These are phyloP conservation scores for Brassica juncea DNA, from an alignment of 345 rosid species.

Conservation along the genomic window DNA sequence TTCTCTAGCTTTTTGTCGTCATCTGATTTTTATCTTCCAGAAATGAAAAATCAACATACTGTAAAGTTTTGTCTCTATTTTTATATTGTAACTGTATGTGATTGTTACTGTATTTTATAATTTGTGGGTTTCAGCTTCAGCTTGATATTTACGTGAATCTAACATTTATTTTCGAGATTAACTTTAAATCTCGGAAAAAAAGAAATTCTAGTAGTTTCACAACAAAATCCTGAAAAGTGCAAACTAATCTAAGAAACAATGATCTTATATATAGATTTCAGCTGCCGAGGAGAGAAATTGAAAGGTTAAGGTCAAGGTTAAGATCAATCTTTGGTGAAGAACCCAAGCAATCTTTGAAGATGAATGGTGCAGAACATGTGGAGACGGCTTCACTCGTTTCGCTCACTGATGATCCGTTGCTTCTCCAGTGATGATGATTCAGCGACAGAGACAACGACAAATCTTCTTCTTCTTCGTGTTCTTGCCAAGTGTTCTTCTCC, in stretches of 20 bases:
- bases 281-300: constrained; percentile 74
- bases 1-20: not conserved
- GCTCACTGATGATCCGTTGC: constrained; percentile 56
- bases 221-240: constrained; percentile 9
- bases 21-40: not conserved
- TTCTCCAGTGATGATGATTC: constrained; percentile 47
- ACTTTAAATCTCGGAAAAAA: constrained; percentile 13
- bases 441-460: constrained; percentile 61
- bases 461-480: constrained; percentile 35
- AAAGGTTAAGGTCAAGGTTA: constrained; percentile 70
- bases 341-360: constrained; percentile 44
- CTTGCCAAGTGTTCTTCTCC: constrained; percentile 30
- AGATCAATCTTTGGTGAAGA: constrained; percentile 46
- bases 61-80: not conserved
- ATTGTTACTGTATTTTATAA: not conserved
- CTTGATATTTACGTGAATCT: not conserved
- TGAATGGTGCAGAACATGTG: constrained; percentile 42
- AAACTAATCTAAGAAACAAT: constrained; percentile 26
- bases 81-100: not conserved
- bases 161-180: constrained; percentile 18
- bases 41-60: not conserved
- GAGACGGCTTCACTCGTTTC: constrained; percentile 75
- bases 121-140: not conserved
- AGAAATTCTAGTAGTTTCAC: constrained; percentile 15
- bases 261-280: not conserved